Percentiles rank a stretch among this genome's conserved stretches.
These are phyloP conservation scores for Dactylellina drechsleri DNA, from an alignment of 2,329 filamentous ascomycete genomes.

Conservation along the genomic window DNA sequence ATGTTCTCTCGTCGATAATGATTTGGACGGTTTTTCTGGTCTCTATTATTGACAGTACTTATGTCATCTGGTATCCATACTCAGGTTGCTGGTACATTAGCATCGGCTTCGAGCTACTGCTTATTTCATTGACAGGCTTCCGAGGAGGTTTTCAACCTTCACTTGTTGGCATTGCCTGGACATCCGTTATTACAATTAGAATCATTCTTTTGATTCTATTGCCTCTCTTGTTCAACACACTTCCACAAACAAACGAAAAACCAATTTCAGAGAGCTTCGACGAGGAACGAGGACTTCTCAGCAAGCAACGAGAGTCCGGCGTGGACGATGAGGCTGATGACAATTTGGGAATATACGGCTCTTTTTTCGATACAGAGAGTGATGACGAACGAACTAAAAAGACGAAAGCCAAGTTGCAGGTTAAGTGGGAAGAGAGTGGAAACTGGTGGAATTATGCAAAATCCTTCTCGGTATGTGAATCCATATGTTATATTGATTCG, in stretches of 20 bases:
- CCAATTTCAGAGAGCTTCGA: slow-evolving; percentile 54
- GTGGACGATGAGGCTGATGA: slow-evolving; percentile 64
- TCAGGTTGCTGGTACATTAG: slow-evolving; percentile 72
- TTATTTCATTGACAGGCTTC: slow-evolving; percentile 62
- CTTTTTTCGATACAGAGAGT: slow-evolving; percentile 61
- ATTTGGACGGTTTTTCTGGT: slow-evolving; percentile 72
- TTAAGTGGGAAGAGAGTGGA: slow-evolving; percentile 77
- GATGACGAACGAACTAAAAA: slow-evolving; percentile 65
- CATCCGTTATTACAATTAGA: slow-evolving; percentile 49
- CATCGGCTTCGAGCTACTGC: slow-evolving; percentile 67
- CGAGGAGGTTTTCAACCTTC: slow-evolving; percentile 54
- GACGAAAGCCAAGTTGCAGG: slow-evolving; percentile 70
- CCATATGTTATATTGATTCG: slow-evolving; percentile 46
- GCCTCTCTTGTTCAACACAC: slow-evolving; percentile 55
- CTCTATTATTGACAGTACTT: slow-evolving; percentile 66
- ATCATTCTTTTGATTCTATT: slow-evolving; percentile 55
- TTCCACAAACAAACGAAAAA: slow-evolving; percentile 54
- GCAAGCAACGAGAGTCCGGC: slow-evolving; percentile 56
- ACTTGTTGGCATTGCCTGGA: slow-evolving; percentile 44
- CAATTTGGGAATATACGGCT: slow-evolving; percentile 59
- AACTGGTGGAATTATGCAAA: slow-evolving; percentile 82
- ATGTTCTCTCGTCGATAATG: slow-evolving; percentile 71
- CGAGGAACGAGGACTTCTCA: slow-evolving; percentile 57
- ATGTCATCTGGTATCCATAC: slow-evolving; percentile 72
- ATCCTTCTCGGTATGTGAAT: slow-evolving; percentile 69